Base-by-base conservation (phyloP, 768 basidiomycete genomes). In the Phanerodontia chrysosporium region DNA sequence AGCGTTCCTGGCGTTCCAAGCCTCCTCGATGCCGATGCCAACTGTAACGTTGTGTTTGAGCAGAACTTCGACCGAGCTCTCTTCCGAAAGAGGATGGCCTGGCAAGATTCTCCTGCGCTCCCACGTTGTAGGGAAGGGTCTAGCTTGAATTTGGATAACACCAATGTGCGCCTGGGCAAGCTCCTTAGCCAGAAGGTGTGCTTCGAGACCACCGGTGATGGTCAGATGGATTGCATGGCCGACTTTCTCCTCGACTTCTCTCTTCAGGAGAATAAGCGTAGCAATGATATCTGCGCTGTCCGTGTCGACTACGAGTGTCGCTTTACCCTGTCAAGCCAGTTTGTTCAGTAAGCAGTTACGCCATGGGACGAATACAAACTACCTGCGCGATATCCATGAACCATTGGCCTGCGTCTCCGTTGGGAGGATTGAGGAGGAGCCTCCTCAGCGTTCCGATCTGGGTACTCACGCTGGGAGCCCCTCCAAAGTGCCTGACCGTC, bases 211-310 rank as follows among this genome's bases (percentile, higher is more conserved):
- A 39, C 87, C 84, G 4, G 76, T 70, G 58, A 90, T 80, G 0
- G 84, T 83, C 28, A 73, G 65, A 44, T 70, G 63, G 56, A 75
- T 66, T 0, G 55, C 65, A 0, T 60, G 57, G 10, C 71, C 68
- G 7, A 67, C 70, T n/a, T 60, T 59, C 8, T 49, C 63, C 51
- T 86, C 82, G 22, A 80, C 77, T 51, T 85, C 80, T 10, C 65
- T 64, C 68, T 86, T 88, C 60, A 94, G 79, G 3, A 62, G 65
- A 42, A 95, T 72, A 14, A 94, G 71, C 0, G 83, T 80, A 0
- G 88, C 83, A 67, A 94, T 93, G 53, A 86, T 77, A 69, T 94
- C 92, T 9, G 89, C 89, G 64, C 79, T 89, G 58, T 86, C 76
- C 14, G 84, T 85, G 1, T 80, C 73, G 21, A 92, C 70, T 1